phyloP scores from a whole-genome alignment of 495 filamentous ascomycete genomes.

The Podospora didyma region DNA sequence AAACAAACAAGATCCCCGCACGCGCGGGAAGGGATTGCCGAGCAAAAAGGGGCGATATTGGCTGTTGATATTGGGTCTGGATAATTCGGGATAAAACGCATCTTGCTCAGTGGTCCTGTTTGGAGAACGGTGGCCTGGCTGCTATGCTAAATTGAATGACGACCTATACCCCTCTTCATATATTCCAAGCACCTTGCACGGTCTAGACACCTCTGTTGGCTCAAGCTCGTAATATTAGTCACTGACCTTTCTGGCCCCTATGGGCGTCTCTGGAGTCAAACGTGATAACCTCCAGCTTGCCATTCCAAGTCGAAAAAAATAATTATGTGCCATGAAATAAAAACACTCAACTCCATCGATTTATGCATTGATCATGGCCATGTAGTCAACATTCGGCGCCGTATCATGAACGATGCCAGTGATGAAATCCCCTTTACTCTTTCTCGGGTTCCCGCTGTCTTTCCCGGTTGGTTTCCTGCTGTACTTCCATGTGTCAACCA shows the following conservation, averaged over 20 bases:
- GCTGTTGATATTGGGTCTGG: not conserved
- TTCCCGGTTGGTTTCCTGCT: conserved; percentile 3
- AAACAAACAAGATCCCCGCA: not conserved
- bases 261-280: no score
- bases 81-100: not conserved
- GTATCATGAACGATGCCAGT: not conserved
- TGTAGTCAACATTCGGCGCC: conserved; percentile 23
- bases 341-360: no score
- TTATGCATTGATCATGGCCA: conserved; percentile 24
- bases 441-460: not conserved
- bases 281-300: no score
- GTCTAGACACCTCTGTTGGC: no score
- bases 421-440: not conserved
- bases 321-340: no score
- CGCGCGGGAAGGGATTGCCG: not conserved
- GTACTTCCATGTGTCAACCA: conserved; percentile 18
- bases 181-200: no score
- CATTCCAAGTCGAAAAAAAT: not conserved
- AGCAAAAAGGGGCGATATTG: not conserved
- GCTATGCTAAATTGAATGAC: not conserved
- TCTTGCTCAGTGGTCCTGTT: not conserved
- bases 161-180: not conserved
- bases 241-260: no score
- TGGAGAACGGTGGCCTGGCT: not conserved
- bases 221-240: no score